These are phyloP conservation scores for Boletus reticulatus DNA, from an alignment of 768 basidiomycete genomes.

Conservation along the genomic window DNA sequence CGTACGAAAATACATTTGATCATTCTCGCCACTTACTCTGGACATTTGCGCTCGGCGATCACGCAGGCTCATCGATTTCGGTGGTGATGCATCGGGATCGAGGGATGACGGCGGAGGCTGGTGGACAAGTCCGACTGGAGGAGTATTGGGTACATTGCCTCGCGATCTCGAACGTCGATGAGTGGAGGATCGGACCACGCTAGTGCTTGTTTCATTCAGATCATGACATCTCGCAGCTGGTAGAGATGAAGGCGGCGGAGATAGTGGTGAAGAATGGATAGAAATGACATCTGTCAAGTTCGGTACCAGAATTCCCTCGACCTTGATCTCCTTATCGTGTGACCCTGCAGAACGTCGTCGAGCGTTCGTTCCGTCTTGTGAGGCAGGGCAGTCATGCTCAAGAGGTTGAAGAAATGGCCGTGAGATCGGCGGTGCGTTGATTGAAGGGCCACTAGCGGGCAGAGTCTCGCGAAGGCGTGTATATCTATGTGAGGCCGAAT, in stretches of 20 bases:
- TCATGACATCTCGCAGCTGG: neutral
- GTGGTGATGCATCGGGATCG: constrained; percentile 13
- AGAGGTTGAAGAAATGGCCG: neutral
- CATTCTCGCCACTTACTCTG: constrained; percentile 14
- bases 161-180: neutral
- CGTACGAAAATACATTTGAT: neutral
- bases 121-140: neutral
- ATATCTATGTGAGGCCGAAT: constrained; percentile 7
- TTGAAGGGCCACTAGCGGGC: neutral
- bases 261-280: constrained; percentile 13
- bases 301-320: constrained; percentile 13
- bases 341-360: neutral
- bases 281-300: constrained; percentile 12
- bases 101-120: neutral
- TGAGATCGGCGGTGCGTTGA: neutral
- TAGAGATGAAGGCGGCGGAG: constrained; percentile 7
- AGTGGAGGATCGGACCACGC: neutral
- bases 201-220: neutral
- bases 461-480: constrained; percentile 2
- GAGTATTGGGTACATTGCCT: neutral
- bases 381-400: neutral
- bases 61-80: constrained; percentile 30
- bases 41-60: constrained; percentile 32
- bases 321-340: constrained; percentile 14
- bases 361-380: neutral